Base-by-base conservation (phyloP, 768 basidiomycete genomes). In the Mycena floridula region DNA sequence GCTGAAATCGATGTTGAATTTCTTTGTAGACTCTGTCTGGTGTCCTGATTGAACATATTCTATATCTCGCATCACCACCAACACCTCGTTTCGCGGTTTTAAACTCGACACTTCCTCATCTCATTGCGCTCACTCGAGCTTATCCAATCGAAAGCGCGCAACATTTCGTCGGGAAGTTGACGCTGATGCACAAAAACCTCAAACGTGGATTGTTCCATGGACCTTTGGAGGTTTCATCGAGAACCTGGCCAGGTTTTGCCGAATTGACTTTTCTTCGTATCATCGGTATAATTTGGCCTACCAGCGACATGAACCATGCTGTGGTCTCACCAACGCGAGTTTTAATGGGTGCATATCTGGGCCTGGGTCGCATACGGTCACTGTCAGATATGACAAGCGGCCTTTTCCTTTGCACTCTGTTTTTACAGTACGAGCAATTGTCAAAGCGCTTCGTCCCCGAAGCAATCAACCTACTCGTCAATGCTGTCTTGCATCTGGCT, bases 131-230 rank as follows among this genome's bases (percentile, higher is more conserved):
- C 45, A 78, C 85, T 15, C 81, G 80, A 50, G 69, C 84, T 7
- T 94, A 94, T 62, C 90, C 94, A 2, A 76, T 88, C 44, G 76
- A 82, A 37, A 72, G 82, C 7, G 93, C 94, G 1, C 74, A 79
- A 42, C 75, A 80, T 56, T 90, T 94, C 62, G 78, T 87, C 48
- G 68, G 76, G 23, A 98, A 97, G 63, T 73, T 98, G 36, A 66
- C 72, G 8, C 64, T 96, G 5, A 96, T 98, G 91, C 83, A 97
- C 62, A 93, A 92, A 69, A 96, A 97, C 59, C 77, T 98, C 43
- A 79, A 79, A 41, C 82, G 82, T 7, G 94, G 93, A 7, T 67
- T 99, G 15, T 76, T 83, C 3, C 72, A 72, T 6, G 90, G 89
- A 1, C 68, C 88, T 0, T 66, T 77, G 12, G 66, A 74, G 21